These are phyloP conservation scores for Aspergillus aculeatinus DNA, from an alignment of 2,329 filamentous ascomycete species.

Conservation along the genomic window DNA sequence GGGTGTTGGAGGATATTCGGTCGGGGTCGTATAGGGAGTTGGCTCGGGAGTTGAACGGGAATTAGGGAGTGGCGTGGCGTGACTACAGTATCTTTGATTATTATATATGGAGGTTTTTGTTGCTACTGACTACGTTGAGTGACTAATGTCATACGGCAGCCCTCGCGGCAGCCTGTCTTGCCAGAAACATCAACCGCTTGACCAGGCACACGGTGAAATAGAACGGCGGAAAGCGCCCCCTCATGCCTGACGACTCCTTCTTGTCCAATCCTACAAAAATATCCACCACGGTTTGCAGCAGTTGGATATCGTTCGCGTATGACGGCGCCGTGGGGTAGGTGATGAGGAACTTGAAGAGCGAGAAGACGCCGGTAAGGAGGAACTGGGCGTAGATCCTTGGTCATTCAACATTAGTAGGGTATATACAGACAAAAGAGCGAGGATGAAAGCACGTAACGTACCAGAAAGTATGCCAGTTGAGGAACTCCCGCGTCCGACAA, in stretches of 20 bases:
- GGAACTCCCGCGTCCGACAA: conserved; percentile 17
- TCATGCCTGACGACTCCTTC: conserved; percentile 7
- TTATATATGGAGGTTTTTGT: too few relatives aligned
- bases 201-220: conserved; percentile 21
- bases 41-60: not conserved
- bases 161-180: conserved; percentile 20
- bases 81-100: too few relatives aligned
- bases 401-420: not conserved
- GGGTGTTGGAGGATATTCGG: not conserved
- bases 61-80: not conserved
- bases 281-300: conserved; percentile 16
- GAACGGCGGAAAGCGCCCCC: conserved; percentile 21
- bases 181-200: conserved; percentile 19
- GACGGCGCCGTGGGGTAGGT: conserved; percentile 13
- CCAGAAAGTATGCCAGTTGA: conserved; percentile 26
- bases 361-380: conserved; percentile 21
- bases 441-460: conserved; percentile 1
- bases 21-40: not conserved
- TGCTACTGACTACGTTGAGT: too few relatives aligned
- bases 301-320: conserved; percentile 18
- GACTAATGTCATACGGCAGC: not conserved
- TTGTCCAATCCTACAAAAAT: conserved; percentile 17
- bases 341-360: conserved; percentile 24
- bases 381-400: conserved; percentile 27
- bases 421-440: not conserved